A percentile compares a stretch with the other conserved stretches of the same genome.
phyloP scores from a whole-genome alignment of 192 early-diverging fungal genomes.

The Coemansia sp. region DNA sequence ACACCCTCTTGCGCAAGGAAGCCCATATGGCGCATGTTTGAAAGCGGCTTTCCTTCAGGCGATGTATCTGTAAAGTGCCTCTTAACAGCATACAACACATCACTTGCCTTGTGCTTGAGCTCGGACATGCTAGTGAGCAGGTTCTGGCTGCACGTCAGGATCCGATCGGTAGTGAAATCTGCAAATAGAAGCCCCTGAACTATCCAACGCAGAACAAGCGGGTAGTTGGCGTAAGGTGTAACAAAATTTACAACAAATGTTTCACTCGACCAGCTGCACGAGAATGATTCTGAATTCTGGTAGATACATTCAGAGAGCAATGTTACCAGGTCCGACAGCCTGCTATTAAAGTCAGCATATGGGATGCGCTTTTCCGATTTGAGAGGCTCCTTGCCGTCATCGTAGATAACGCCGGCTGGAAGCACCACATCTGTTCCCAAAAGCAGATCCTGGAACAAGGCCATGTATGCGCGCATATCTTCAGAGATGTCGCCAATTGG shows the following conservation, averaged over 20 bases:
- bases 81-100: slow-evolving; percentile 58
- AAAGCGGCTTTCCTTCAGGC: slow-evolving; percentile 34
- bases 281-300: slow-evolving; percentile 35
- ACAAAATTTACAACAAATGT: slow-evolving; percentile 60
- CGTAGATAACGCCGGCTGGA: slow-evolving; percentile 14
- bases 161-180: slow-evolving; percentile 68
- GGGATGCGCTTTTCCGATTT: no score
- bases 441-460: slow-evolving; percentile 76
- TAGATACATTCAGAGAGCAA: slow-evolving; percentile 32
- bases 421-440: slow-evolving; percentile 55
- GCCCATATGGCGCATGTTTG: slow-evolving; percentile 44
- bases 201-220: no score
- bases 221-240: slow-evolving; percentile 9
- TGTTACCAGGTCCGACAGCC: no score
- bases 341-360: no score
- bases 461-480: slow-evolving; percentile 66
- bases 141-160: slow-evolving; percentile 70
- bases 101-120: not conserved
- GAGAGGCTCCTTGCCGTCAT: slow-evolving; percentile 14
- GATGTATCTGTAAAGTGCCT: slow-evolving; percentile 48
- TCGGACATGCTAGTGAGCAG: slow-evolving; percentile 16
- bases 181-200: slow-evolving; percentile 59
- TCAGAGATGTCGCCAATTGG: slow-evolving; percentile 57
- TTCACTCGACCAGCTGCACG: slow-evolving; percentile 59
- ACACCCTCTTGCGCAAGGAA: no score